A percentile compares a stretch with the other conserved stretches of the same genome.
phyloP scores from a whole-genome alignment of 208 protist species.

The Phytomonas serpens region DNA sequence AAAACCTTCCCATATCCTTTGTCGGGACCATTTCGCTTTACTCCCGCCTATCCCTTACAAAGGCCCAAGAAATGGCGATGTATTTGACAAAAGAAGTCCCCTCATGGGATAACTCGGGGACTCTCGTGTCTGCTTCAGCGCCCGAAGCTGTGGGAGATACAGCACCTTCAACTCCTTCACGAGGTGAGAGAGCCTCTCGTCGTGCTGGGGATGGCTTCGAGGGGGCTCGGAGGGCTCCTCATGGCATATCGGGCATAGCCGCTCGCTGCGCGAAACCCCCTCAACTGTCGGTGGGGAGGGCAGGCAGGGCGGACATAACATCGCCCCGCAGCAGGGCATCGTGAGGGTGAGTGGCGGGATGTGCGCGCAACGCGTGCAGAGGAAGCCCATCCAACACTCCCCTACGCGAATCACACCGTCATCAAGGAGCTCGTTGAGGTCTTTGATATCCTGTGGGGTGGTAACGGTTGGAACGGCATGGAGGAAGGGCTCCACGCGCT shows the following conservation, averaged over 20 bases:
- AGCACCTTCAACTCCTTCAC: constrained; percentile 74
- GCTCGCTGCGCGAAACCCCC: constrained; percentile 22
- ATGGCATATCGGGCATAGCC: constrained; percentile 43
- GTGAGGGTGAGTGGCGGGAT: constrained; percentile 56
- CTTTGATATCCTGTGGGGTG: constrained; percentile 34
- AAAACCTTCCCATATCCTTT: too few species aligned
- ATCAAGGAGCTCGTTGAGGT: constrained; percentile 58
- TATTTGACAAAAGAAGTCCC: constrained; percentile 15
- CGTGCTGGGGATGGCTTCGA: constrained; percentile 34
- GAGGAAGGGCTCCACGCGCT: too few species aligned
- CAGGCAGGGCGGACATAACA: constrained; percentile 52
- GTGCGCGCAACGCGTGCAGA: constrained; percentile 44
- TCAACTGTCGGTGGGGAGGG: constrained; percentile 38
- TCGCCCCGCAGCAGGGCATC: constrained; percentile 71
- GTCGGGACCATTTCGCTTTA: too few species aligned
- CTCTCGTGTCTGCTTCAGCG: constrained; percentile 11
- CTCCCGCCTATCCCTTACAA: neutral
- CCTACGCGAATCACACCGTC: constrained; percentile 33
- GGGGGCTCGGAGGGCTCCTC: constrained; percentile 58
- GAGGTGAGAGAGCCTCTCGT: constrained; percentile 39
- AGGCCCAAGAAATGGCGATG: constrained; percentile 18
- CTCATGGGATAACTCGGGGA: constrained; percentile 12
- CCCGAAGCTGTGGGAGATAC: constrained; percentile 44
- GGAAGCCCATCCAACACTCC: constrained; percentile 18
- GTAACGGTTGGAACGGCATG: constrained; percentile 23